Evolutionary conservation across 371 early-diverging fungal genomes (phyloP).

Genomic region (Zychaea mexicana): DNA sequence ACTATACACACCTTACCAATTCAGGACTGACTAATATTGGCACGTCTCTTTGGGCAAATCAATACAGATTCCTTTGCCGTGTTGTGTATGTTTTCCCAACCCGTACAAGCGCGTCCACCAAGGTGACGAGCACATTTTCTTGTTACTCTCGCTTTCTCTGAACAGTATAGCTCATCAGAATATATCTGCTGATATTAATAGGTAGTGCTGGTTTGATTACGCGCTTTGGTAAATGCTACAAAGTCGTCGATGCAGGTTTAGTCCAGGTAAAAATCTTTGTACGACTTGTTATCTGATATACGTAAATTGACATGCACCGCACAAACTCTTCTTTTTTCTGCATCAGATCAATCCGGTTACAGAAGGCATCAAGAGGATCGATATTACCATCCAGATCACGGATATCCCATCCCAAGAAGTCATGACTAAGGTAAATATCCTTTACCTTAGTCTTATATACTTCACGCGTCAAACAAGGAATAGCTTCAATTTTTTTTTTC

Average conservation of each 20-base stretch:
- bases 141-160: too few species aligned
- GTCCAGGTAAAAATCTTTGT: conserved; percentile 49
- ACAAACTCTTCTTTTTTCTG: not conserved
- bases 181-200: too few species aligned
- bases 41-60: too few species aligned
- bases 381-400: conserved; percentile 79
- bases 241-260: conserved; percentile 88
- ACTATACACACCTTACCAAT: too few species aligned
- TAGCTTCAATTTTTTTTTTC: not conserved
- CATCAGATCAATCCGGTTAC: conserved; percentile 73
- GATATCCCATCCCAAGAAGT: conserved; percentile 75
- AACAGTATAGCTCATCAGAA: too few species aligned
- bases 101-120: conserved; percentile 76
- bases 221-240: conserved; percentile 84
- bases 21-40: too few species aligned
- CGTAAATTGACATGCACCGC: too few species aligned
- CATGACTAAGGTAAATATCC: conserved; percentile 67
- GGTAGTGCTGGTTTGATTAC: conserved; percentile 77
- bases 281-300: too few species aligned
- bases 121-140: conserved; percentile 20
- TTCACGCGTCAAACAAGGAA: too few species aligned
- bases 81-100: conserved; percentile 69
- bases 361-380: conserved; percentile 63
- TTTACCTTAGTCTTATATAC: not conserved
- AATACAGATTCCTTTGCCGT: conserved; percentile 25